These are phyloP conservation scores for Xylaria scruposa DNA, from an alignment of 495 filamentous ascomycete genomes.

Conservation along the genomic window DNA sequence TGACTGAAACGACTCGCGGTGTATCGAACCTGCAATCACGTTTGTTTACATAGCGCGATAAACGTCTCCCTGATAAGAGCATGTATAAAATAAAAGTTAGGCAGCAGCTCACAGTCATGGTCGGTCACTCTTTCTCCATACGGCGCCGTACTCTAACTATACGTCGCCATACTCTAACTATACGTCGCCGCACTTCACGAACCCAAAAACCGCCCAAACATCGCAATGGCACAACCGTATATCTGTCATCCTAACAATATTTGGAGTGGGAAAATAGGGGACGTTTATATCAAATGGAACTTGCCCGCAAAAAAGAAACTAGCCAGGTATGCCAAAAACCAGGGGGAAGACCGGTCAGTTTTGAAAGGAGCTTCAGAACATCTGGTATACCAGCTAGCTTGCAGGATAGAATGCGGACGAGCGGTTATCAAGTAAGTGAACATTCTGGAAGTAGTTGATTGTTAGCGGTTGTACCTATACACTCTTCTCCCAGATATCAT, in stretches of 20 bases:
- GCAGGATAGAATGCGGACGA: background rate
- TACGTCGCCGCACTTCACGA: background rate
- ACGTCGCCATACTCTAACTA: background rate
- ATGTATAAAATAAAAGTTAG: background rate
- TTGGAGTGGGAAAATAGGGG: background rate
- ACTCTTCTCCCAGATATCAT: background rate
- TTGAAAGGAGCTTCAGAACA: slow-evolving; percentile 3
- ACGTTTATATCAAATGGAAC: background rate
- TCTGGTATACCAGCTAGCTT: background rate
- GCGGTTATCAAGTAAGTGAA: slow-evolving; percentile 2
- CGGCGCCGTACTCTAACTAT: background rate
- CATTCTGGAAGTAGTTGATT: background rate
- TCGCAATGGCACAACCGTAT: background rate
- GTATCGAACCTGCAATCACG: background rate
- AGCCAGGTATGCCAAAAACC: background rate
- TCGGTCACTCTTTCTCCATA: background rate
- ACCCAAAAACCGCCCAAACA: no score
- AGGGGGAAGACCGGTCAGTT: background rate
- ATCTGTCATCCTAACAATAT: background rate
- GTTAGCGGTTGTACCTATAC: no score
- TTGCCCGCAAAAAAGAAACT: background rate
- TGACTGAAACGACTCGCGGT: background rate
- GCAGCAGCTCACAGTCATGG: background rate
- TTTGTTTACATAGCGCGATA: background rate
- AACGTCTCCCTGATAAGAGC: background rate